Evolutionary conservation across 2,329 filamentous ascomycete genomes (phyloP).

Genomic region (Ascomycota sp.): DNA sequence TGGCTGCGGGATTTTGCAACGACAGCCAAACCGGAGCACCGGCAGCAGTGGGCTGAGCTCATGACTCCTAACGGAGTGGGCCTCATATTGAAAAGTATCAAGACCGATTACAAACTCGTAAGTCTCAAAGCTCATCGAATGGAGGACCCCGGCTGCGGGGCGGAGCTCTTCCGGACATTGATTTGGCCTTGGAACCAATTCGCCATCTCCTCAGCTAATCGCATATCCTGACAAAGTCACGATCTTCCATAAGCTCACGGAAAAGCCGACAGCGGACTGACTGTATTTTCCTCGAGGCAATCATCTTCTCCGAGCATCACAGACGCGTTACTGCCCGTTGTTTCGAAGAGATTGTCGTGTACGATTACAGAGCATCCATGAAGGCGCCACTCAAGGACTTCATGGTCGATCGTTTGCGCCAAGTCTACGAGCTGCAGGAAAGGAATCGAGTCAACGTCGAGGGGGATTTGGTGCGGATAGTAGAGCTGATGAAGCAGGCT

Average conservation of each 20-base stretch:
- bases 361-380: conserved; percentile 12
- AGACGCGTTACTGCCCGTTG: conserved; percentile 54
- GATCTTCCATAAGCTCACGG: conserved; percentile 58
- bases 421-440: conserved; percentile 16
- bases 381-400: conserved; percentile 19
- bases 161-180: background rate
- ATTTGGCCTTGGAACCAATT: background rate
- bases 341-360: conserved; percentile 28
- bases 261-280: conserved; percentile 21
- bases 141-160: background rate
- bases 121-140: conserved; percentile 10
- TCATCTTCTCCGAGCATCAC: conserved; percentile 57
- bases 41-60: conserved; percentile 45
- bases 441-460: conserved; percentile 4
- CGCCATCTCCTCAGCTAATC: conserved; percentile 44
- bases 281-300: conserved; percentile 36
- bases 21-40: conserved; percentile 38
- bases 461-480: conserved; percentile 5
- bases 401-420: conserved; percentile 17
- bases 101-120: conserved; percentile 75
- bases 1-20: conserved; percentile 54
- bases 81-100: conserved; percentile 61
- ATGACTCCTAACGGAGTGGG: conserved; percentile 47
- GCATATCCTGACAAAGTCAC: conserved; percentile 65
- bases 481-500: too few species aligned